Evolutionary conservation across 257 asterid species (phyloP), one percentile per base, ranked within the genome.

Genomic region (Primulina huaijiensis): DNA sequence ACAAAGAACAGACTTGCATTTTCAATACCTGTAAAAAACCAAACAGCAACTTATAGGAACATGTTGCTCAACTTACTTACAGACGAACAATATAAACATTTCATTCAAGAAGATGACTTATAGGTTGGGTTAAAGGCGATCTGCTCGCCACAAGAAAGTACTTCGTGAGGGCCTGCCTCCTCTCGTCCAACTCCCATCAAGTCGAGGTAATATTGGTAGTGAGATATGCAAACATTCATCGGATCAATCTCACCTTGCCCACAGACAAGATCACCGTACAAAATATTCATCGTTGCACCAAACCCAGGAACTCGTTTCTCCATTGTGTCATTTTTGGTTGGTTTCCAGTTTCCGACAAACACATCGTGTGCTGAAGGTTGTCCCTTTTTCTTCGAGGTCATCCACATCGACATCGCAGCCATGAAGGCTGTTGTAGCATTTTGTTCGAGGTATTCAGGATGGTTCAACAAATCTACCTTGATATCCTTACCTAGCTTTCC

Each of bases 381-480:
- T 0, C 92, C 91, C 80, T 82, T 92, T 76, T 82, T 86, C 17
- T 62, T 29, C 2, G 97, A 88, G 9, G 88, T 80, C 96, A 89
- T 89, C 99, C 99, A 93, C 75, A 70, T 69, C 81, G 80, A 85
- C 0, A 93, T 93, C n/a, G 96, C 96, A 19, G 95, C 89, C 69
- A 82, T 90, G 87, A 89, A 93, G n/a, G 96, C 96, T 62, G 87
- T 72, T 35, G 99, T 93, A 4, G 99, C 97, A 20, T 93, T 93
- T 70, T 93, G 96, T 71, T 93, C 99, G 5, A 93, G 68, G 86
- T 86, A 85, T 72, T 93, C 98, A 0, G 97, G 99, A 79, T 93
- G 99, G 88, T 77, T 83, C 85, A 93, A 65, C 76, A 93, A 62
- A 71, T 93, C 99, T 34, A 62, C 75, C 81, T 89, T 86, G 0